Conservation (phyloP, 2,329 filamentous ascomycete genomes). For the Pseudogymnoascus sp. region DNA sequence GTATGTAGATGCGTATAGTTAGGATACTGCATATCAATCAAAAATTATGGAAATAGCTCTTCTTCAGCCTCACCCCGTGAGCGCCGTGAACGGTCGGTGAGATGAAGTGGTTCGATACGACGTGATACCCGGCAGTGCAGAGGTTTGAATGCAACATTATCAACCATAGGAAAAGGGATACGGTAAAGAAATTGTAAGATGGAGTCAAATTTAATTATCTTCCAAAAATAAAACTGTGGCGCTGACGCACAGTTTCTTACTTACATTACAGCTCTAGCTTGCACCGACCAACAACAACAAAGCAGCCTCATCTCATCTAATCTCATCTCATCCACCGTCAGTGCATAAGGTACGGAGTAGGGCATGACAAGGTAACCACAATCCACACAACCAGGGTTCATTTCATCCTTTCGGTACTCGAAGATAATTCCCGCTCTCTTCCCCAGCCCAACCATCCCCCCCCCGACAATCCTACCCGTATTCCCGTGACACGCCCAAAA, state of each 20-base stretch:
- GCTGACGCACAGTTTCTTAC: not conserved
- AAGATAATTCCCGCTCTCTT: not conserved
- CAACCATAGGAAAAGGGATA: not conserved
- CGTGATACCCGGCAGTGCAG: not conserved
- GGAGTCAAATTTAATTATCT: not conserved
- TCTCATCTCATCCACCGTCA: not conserved
- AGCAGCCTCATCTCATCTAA: not conserved
- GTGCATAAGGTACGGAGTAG: not conserved
- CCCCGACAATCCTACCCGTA: not conserved
- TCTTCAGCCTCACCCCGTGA: not conserved
- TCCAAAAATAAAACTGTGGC: not conserved
- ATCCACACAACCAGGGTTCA: not conserved
- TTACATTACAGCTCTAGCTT: not conserved
- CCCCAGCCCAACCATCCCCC: not conserved
- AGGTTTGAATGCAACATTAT: not conserved
- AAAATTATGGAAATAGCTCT: not conserved
- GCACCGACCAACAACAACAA: not conserved
- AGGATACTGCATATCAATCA: not conserved
- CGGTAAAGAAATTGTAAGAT: not conserved
- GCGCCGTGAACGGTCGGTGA: not conserved
- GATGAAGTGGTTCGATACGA: not conserved
- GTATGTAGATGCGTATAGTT: not conserved
- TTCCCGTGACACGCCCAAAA: not conserved
- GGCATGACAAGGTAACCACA: not conserved
- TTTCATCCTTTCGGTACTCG: not conserved